Base-by-base conservation (phyloP, 192 early-diverging fungal species). In the Coemansia sp. region DNA sequence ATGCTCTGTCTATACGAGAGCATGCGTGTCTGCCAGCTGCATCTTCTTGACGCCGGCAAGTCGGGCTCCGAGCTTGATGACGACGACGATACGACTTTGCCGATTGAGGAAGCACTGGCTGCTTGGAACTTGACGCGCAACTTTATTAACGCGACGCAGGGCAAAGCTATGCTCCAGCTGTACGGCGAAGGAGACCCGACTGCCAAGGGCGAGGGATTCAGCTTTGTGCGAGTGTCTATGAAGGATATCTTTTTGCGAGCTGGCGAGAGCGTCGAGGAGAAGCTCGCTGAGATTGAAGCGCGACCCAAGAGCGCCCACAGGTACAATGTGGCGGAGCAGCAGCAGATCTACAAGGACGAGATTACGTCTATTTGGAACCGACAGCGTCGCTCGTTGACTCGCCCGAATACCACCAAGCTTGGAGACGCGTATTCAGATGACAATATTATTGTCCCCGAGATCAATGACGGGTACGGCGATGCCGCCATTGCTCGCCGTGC, bases 151-250 rank as follows among this genome's bases (percentile, higher is more conserved):
- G 94, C 95, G 2, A 93, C 89, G 20, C 89, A 90, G 69, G 92
- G 92, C 46, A 99, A 99, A 72, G 93, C 93, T 10, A 94, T 95
- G 94, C 80, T 97, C 50, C 90, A 96, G 81, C 86, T 99, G 9
- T 91, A 92, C 68, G 97, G 97, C 18, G 90, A 90, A n/a, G 97
- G 95, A 57, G 97, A 99, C 78, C 97, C 97, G 6, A 95, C 95
- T 0, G 97, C 95, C 10, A 77, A 86, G 43, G 95, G 94, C 48
- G 95, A 98, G 67, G 97, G 94, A 9, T 97, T 99, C 67, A 98
- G 95, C 84, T 99, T 96, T 77, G 93, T 99, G 65, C 88, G 95
- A 28, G 92, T 93, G 21, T 93, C 91, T 13, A 97, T 97, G 95
- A 97, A 96, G 79, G 97, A 97, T 63, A 96, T 96, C 59, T 96